Evolutionary conservation across 805 yeast genomes (phyloP).

Genomic region (Pichia sporocuriosa): DNA sequence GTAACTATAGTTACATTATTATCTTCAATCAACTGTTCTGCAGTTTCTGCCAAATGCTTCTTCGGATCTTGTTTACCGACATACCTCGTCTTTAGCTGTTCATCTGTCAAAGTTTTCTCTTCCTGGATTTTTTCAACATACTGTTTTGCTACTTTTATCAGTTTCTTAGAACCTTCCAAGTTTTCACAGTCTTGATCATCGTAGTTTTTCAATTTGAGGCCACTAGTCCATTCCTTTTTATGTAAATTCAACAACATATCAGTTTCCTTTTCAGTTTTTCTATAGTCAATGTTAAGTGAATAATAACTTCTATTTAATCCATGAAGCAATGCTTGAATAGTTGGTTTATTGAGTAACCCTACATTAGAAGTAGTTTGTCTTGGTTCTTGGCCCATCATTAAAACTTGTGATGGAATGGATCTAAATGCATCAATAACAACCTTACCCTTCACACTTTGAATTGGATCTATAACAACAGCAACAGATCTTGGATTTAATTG

Average conservation of each 20-base stretch:
- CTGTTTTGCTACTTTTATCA: slow-evolving; percentile 86
- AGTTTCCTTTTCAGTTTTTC: slow-evolving; percentile 86
- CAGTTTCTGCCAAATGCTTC: slow-evolving; percentile 88
- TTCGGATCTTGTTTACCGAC: slow-evolving; percentile 99
- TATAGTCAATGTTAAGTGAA: slow-evolving; percentile 90
- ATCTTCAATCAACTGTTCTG: slow-evolving; percentile 79
- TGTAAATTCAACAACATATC: slow-evolving; percentile 91
- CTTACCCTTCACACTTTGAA: slow-evolving; percentile 97
- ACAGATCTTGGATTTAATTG: slow-evolving; percentile 93
- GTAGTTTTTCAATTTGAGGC: slow-evolving; percentile 73
- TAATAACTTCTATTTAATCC: slow-evolving; percentile 96
- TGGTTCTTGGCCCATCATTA: slow-evolving; percentile 96
- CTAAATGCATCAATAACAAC: slow-evolving; percentile 98
- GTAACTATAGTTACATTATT: slow-evolving; percentile 83
- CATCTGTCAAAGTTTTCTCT: slow-evolving; percentile 82
- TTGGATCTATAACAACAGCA: slow-evolving; percentile 97
- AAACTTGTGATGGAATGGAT: slow-evolving; percentile 76
- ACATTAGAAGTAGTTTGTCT: slow-evolving; percentile 95
- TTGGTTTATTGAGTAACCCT: slow-evolving; percentile 92
- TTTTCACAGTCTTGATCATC: slow-evolving; percentile 71
- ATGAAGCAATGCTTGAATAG: slow-evolving; percentile 93
- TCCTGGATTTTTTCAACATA: slow-evolving; percentile 88
- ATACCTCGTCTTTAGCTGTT: slow-evolving; percentile 87
- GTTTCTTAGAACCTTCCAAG: slow-evolving; percentile 59
- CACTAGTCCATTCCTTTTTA: slow-evolving; percentile 93